phyloP scores from a whole-genome alignment of 1,139 yeast genomes.

The Yamadazyma membranifaciens region DNA sequence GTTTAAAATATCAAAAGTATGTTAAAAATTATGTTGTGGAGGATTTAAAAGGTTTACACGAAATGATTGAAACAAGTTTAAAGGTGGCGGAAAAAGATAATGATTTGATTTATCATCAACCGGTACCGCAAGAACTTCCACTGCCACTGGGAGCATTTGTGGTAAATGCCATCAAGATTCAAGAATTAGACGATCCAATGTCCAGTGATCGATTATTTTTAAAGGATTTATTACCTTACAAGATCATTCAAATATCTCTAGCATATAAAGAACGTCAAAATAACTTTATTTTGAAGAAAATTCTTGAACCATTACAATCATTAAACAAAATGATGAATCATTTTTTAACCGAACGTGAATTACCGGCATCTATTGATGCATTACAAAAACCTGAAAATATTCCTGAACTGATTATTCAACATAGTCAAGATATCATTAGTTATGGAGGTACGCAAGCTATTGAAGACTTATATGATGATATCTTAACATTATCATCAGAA shows the following conservation, averaged over 20 bases:
- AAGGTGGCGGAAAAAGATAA: constrained; percentile 71
- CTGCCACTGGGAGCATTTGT: constrained; percentile 50
- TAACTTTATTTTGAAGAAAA: constrained; percentile 47
- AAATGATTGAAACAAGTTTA: constrained; percentile 45
- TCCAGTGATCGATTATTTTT: constrained; percentile 38
- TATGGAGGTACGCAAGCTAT: constrained; percentile 53
- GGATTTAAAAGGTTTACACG: constrained; percentile 48
- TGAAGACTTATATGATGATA: constrained; percentile 43
- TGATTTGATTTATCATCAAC: constrained; percentile 70
- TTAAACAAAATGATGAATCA: constrained; percentile 48
- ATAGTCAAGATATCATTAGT: constrained; percentile 53
- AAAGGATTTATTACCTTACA: constrained; percentile 60
- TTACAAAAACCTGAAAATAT: constrained; percentile 61
- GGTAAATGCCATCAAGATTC: constrained; percentile 51
- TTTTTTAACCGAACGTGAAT: constrained; percentile 41
- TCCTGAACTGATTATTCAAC: constrained; percentile 56
- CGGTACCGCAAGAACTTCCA: constrained; percentile 55
- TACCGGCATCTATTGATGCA: constrained; percentile 67
- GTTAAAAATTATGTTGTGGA: constrained; percentile 43
- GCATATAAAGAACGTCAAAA: constrained; percentile 70
- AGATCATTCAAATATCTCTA: constrained; percentile 63
- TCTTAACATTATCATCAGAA: constrained; percentile 40
- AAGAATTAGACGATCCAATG: constrained; percentile 20
- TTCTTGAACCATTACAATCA: constrained; percentile 52
- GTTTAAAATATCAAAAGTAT: constrained; percentile 39